Base-by-base conservation (phyloP, 495 filamentous ascomycete genomes). In the Penicillium ucsense region DNA sequence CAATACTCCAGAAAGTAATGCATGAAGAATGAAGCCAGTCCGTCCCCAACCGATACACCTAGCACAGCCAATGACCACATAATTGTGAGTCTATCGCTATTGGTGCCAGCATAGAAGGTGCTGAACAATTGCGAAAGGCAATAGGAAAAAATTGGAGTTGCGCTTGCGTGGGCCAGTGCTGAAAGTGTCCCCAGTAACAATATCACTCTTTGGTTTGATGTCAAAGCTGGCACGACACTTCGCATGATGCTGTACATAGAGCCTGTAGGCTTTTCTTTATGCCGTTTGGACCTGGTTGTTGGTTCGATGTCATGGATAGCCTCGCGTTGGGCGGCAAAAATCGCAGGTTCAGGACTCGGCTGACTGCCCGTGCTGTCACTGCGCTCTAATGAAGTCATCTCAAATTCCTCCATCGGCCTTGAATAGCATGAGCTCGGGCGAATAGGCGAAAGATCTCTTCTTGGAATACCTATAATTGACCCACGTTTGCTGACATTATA, bases 61-160 rank as follows among this genome's bases (percentile, higher is more conserved):
- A 95, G 72, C 7, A 95, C 79, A 8, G 70, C 66, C 9, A 85
- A 56, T 3, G 88, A 84, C 79, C 86, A 96, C 49, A 64, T 79
- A 46, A 69, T 64, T 6, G 83, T 76, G 33, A 67, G 46, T 31
- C 70, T 61, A 3, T 64, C 65, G 4, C 71, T 64, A 7, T 67
- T 59, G 0, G 55, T 58, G 7, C 67, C 47, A 5, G 74, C 50
- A 59, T 81, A 89, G 60, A 94, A 86, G 0, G 84, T 80, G 5
- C 63, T 62, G 3, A 95, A 71, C 0, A 98, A 75, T 46, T 84
- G 75, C 3, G 89, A 77, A 35, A 98, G 84, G 32, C 86, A 70
- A 50, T 75, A 87, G 0, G 86, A 85, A 61, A 95, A 96, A 0
- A 80, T 61, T 0, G 92, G 90, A 0, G 83, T 90, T 37, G 79